Evolutionary conservation across 116 monocot species (phyloP).

Genomic region (Dioscorea cayenensis): DNA sequence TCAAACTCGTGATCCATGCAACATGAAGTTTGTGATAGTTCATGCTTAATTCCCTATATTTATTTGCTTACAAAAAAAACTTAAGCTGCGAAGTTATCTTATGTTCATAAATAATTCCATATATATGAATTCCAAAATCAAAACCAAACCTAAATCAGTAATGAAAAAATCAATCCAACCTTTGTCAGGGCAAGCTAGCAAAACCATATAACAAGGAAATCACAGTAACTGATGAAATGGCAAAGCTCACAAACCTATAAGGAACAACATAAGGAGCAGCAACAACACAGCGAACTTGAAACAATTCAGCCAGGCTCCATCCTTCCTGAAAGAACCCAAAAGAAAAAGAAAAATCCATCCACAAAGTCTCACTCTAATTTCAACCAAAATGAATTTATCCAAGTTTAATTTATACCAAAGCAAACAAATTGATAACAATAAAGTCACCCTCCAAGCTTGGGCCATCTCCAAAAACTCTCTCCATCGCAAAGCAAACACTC

Average conservation of each 20-base stretch:
- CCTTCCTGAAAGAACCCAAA: slow-evolving; percentile 57
- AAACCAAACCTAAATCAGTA: no score
- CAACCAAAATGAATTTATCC: not conserved
- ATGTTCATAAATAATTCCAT: no score
- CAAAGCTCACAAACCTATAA: slow-evolving; percentile 65
- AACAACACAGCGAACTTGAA: slow-evolving; percentile 70
- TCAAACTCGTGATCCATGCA: no score
- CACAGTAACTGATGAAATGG: not conserved
- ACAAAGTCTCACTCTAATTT: not conserved
- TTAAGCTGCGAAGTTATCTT: no score
- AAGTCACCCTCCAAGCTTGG: slow-evolving; percentile 44
- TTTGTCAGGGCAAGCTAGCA: not conserved
- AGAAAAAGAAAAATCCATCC: not conserved
- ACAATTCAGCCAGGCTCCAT: slow-evolving; percentile 90
- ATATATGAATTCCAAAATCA: no score
- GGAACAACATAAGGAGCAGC: slow-evolving; percentile 97
- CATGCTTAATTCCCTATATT: no score
- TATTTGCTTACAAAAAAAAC: no score
- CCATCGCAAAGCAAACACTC: slow-evolving; percentile 55
- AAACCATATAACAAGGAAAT: not conserved
- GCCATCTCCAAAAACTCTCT: slow-evolving; percentile 54
- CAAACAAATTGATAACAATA: slow-evolving; percentile 87
- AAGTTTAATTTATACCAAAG: slow-evolving; percentile 43
- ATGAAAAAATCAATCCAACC: no score
- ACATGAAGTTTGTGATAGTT: no score